These are phyloP conservation scores for Mycena pura DNA, from an alignment of 768 basidiomycete species.

Conservation along the genomic window DNA sequence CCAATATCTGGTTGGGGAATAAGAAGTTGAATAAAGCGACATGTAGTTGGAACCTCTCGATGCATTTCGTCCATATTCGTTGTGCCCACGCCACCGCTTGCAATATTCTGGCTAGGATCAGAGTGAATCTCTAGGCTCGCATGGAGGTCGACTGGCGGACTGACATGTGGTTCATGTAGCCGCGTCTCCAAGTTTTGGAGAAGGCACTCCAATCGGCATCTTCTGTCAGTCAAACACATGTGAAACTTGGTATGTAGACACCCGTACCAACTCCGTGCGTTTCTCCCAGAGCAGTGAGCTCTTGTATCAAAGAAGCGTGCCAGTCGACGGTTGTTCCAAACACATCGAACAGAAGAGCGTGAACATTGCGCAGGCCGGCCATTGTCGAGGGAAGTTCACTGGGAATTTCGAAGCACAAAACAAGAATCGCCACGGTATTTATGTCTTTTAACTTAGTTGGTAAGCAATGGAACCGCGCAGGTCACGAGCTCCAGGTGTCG, in stretches of 20 bases:
- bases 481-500: too few relatives aligned
- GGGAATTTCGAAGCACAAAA: background rate
- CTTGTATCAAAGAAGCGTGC: conserved; percentile 40
- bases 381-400: background rate
- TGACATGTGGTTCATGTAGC: conserved; percentile 55
- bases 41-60: conserved; percentile 46
- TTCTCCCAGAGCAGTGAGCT: conserved; percentile 37
- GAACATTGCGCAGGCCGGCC: conserved; percentile 32
- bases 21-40: background rate
- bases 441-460: too few relatives aligned
- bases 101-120: conserved; percentile 45
- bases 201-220: conserved; percentile 53
- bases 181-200: conserved; percentile 61
- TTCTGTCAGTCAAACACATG: conserved; percentile 2
- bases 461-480: too few relatives aligned
- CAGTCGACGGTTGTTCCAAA: conserved; percentile 61
- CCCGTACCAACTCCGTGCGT: conserved; percentile 36
- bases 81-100: conserved; percentile 51
- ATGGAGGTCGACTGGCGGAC: conserved; percentile 26
- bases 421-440: background rate
- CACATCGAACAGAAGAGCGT: conserved; percentile 55
- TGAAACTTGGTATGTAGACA: background rate
- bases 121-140: background rate
- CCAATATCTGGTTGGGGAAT: conserved; percentile 52
- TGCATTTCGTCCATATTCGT: conserved; percentile 62